These are phyloP conservation scores for Asterionellopsis glacialis DNA, from an alignment of 108 stramenopile species.

Conservation along the genomic window DNA sequence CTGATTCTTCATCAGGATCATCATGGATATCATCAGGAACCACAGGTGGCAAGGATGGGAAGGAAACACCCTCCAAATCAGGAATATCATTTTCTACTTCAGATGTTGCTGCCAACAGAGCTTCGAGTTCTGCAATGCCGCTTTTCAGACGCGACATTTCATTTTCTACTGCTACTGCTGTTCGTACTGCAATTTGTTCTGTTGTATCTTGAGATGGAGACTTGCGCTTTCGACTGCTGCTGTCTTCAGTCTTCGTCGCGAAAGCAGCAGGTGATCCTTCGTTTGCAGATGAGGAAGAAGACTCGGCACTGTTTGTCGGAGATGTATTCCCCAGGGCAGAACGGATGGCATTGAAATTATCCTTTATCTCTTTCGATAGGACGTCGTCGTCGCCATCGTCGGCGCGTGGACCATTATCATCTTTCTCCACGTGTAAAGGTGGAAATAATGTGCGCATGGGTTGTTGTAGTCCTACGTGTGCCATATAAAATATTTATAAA, in stretches of 20 bases:
- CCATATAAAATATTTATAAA: too few species aligned
- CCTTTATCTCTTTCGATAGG: conserved; percentile 21
- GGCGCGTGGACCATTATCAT: neutral
- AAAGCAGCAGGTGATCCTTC: neutral
- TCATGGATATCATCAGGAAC: conserved; percentile 18
- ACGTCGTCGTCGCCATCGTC: neutral
- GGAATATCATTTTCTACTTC: conserved; percentile 5
- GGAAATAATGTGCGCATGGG: conserved; percentile 5
- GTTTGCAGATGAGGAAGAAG: neutral
- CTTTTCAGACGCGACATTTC: conserved; percentile 28
- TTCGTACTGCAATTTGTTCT: conserved; percentile 26
- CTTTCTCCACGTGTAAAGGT: conserved; percentile 4
- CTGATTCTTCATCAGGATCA: neutral
- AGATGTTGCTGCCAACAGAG: conserved; percentile 9
- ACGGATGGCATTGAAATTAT: conserved; percentile 32
- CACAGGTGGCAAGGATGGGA: conserved; percentile 25
- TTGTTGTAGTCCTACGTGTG: neutral
- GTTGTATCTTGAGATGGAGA: conserved; percentile 10
- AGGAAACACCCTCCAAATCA: conserved; percentile 6
- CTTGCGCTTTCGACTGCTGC: conserved; percentile 2
- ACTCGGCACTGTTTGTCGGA: neutral
- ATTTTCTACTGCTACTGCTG: conserved; percentile 29
- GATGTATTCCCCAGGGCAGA: conserved; percentile 7
- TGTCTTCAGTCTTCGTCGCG: conserved; percentile 1
- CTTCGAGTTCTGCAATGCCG: conserved; percentile 42